A percentile compares a stretch with the other conserved stretches of the same genome.
Conservation (phyloP, 768 basidiomycete species). For the Tricholoma bakamatsutake region DNA sequence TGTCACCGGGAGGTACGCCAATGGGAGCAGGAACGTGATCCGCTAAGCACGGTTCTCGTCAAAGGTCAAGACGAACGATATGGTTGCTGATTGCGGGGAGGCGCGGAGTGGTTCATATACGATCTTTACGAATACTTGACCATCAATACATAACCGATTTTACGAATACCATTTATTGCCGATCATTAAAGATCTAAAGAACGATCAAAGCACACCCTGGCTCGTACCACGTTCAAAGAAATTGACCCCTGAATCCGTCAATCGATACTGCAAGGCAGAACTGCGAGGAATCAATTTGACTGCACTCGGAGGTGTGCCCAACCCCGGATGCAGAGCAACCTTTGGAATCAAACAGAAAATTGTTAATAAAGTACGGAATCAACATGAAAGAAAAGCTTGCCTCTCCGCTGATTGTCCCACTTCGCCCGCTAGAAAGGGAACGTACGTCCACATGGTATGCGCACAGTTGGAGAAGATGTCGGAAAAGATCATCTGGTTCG, state of each 20-base stretch:
- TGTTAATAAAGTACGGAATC: background rate
- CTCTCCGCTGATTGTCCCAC: constrained; percentile 75
- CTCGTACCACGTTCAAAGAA: constrained; percentile 76
- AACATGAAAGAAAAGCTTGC: constrained; percentile 28
- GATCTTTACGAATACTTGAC: background rate
- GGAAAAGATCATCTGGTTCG: constrained; percentile 57
- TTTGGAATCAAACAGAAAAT: constrained; percentile 16
- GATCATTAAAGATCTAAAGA: no score
- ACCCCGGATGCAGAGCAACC: constrained; percentile 61
- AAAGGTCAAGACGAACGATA: background rate
- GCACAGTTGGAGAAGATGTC: constrained; percentile 53
- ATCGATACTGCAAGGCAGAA: constrained; percentile 61
- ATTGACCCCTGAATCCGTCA: constrained; percentile 57
- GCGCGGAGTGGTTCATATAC: background rate
- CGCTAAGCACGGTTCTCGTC: background rate
- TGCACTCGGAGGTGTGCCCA: constrained; percentile 26
- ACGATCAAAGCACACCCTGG: constrained; percentile 47
- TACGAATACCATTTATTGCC: no score
- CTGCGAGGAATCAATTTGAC: constrained; percentile 44
- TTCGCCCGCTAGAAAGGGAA: constrained; percentile 67
- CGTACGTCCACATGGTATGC: constrained; percentile 68
- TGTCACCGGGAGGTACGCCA: no score
- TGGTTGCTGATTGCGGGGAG: background rate
- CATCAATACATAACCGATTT: background rate
- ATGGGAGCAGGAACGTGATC: background rate